phyloP scores from a whole-genome alignment of 306 rosid species.

The Fagus sylvatica region DNA sequence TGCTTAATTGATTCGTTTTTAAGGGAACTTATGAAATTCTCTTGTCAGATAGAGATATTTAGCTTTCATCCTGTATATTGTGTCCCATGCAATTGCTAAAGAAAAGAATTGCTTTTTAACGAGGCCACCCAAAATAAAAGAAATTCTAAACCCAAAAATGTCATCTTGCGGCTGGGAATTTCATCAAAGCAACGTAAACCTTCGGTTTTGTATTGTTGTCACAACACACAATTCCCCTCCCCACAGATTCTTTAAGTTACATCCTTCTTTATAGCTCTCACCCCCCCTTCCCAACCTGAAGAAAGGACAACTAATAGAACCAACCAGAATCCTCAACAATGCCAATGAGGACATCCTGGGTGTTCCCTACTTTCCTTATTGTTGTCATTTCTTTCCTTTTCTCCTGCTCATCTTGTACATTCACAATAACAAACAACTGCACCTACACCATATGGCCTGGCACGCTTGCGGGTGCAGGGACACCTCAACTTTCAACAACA shows the following conservation, averaged over 20 bases:
- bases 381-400: constrained; percentile 24
- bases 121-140: constrained; percentile 58
- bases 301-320: neutral
- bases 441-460: constrained; percentile 83
- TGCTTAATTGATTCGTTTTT: neutral
- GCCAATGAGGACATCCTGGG: constrained; percentile 28
- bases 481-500: constrained; percentile 51
- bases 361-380: constrained; percentile 17
- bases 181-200: constrained; percentile 43
- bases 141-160: constrained; percentile 70
- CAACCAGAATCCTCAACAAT: constrained; percentile 24
- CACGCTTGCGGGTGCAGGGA: constrained; percentile 67
- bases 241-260: constrained; percentile 30
- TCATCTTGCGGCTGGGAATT: constrained; percentile 45
- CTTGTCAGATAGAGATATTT: constrained; percentile 4
- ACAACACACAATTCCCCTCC: constrained; percentile 22
- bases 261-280: constrained; percentile 23
- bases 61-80: constrained; percentile 34
- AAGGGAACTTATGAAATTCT: constrained; percentile 30
- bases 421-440: constrained; percentile 79
- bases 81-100: constrained; percentile 42
- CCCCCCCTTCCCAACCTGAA: constrained; percentile 2
- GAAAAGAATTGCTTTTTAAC: constrained; percentile 75
- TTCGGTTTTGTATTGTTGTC: constrained; percentile 34
- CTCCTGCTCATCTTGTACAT: constrained; percentile 39